These are phyloP conservation scores for Aureobasidium musti DNA, from an alignment of 2,329 filamentous ascomycete genomes.

Conservation along the genomic window DNA sequence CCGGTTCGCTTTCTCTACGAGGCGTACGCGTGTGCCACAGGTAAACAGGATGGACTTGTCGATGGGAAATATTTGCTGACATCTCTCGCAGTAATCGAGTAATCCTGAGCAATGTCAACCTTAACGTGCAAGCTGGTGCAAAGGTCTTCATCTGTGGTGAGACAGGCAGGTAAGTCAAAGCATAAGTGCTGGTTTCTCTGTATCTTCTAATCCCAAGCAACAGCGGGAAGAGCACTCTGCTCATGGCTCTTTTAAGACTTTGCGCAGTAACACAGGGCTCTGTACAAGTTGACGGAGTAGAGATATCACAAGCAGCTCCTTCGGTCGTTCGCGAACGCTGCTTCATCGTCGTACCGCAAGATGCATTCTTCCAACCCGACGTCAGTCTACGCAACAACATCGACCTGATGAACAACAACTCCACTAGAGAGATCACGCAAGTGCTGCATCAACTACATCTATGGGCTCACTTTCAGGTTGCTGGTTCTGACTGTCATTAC, in stretches of 20 bases:
- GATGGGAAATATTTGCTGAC: neutral
- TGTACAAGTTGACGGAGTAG: conserved; percentile 52
- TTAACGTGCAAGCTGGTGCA: conserved; percentile 52
- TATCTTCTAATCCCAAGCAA: neutral
- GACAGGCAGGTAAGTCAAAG: conserved; percentile 43
- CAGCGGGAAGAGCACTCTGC: conserved; percentile 56
- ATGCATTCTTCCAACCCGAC: conserved; percentile 51
- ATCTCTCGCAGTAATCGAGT: neutral
- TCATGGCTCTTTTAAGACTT: conserved; percentile 54
- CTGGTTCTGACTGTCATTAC: conserved; percentile 41
- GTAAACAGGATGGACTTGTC: neutral
- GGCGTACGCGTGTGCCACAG: conserved; percentile 52
- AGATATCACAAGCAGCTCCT: conserved; percentile 49
- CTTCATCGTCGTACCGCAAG: conserved; percentile 54
- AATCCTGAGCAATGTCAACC: conserved; percentile 42
- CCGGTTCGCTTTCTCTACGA: conserved; percentile 69
- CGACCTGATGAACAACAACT: conserved; percentile 45
- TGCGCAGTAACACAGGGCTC: conserved; percentile 48
- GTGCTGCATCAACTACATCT: conserved; percentile 52
- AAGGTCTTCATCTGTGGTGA: conserved; percentile 56
- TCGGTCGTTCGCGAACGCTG: conserved; percentile 45
- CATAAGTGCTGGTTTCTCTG: neutral
- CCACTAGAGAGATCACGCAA: conserved; percentile 45
- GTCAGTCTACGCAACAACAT: conserved; percentile 53
- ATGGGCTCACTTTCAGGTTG: conserved; percentile 30